Base-by-base conservation (phyloP, 768 basidiomycete species). In the Holtermannia corniformis region DNA sequence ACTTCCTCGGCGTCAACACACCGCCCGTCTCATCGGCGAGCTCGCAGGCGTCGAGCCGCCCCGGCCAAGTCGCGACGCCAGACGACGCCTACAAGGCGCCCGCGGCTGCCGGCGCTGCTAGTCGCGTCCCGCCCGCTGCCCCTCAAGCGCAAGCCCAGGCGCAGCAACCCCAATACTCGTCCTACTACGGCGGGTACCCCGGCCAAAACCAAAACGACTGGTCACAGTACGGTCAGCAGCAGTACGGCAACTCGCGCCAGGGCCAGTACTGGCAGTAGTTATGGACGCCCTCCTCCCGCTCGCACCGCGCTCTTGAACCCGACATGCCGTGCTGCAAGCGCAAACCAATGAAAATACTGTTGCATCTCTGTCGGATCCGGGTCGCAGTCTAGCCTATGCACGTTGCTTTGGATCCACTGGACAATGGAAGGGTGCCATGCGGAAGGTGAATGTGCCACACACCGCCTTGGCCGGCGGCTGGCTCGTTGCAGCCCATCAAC, bases 41-140 rank as follows among this genome's bases (percentile, higher is more conserved):
- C 47, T 45, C 54, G 14, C 44, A 41, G 27, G 47, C 54, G 22
- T 51, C 61, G 11, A 43, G 28, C 46, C 53, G 60, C 25, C 56
- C 52, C 1, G 42, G 46, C 12, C 58, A 52, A 47, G 58, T 56
- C 23, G 40, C 55, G 13, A 64, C 63, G 2, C 63, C 62, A 13
- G 64, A 59, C 16, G 65, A 67, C 13, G 59, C 54, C 14, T 63
- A 59, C 57, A 63, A 63, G 50, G 51, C 51, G 49, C 61, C 47
- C 23, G 32, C 16, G 7, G 32, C 32, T 37, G 32, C 32, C 16
- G 32, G 32, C 16, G 32, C 10, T 37, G 32, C 32, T 37, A 20
- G 51, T 44, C 49, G 48, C 28, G 44, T 47, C 21, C 37, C 43
- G 13, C 22, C 26, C 19, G 27, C 23, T 7, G 16, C 13, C 3